These are phyloP conservation scores for Wickerhamomyces bisporus DNA, from an alignment of 805 yeast species.

Conservation along the genomic window DNA sequence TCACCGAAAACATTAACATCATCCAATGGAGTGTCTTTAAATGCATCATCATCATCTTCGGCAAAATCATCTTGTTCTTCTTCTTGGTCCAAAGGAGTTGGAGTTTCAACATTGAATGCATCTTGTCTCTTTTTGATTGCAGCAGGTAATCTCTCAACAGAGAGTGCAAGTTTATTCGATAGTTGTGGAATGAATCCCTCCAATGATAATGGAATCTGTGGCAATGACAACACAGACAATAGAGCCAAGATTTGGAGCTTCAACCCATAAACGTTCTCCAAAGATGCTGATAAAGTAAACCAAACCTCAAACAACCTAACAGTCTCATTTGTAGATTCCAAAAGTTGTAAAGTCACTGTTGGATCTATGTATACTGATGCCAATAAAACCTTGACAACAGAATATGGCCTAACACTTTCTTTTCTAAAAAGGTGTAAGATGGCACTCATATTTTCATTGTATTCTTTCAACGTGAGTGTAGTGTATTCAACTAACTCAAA, in stretches of 20 bases:
- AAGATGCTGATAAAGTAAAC: conserved; percentile 46
- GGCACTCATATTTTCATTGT: conserved; percentile 12
- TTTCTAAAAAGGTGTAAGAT: conserved; percentile 11
- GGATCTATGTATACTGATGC: conserved; percentile 64
- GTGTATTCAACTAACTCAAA: conserved; percentile 26
- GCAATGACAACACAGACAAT: conserved; percentile 42
- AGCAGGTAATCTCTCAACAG: conserved; percentile 59
- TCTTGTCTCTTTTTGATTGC: conserved; percentile 67
- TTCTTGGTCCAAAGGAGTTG: conserved; percentile 16
- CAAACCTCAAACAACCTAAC: conserved; percentile 53
- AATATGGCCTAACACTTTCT: conserved; percentile 33
- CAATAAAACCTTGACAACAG: conserved; percentile 54
- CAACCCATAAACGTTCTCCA: conserved; percentile 70
- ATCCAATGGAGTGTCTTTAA: conserved; percentile 77
- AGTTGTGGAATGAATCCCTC: conserved; percentile 40
- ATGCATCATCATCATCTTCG: conserved; percentile 65
- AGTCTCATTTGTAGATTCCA: conserved; percentile 44
- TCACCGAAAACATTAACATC: conserved; percentile 62
- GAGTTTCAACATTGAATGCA: conserved; percentile 44
- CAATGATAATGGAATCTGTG: conserved; percentile 34
- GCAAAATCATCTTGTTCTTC: conserved; percentile 46
- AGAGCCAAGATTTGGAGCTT: conserved; percentile 69
- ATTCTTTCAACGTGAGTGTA: conserved; percentile 11
- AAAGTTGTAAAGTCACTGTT: conserved; percentile 41
- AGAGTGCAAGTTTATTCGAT: conserved; percentile 43